Base-by-base conservation (phyloP, 352 stramenopile species). In the Thraustotheca clavata region DNA sequence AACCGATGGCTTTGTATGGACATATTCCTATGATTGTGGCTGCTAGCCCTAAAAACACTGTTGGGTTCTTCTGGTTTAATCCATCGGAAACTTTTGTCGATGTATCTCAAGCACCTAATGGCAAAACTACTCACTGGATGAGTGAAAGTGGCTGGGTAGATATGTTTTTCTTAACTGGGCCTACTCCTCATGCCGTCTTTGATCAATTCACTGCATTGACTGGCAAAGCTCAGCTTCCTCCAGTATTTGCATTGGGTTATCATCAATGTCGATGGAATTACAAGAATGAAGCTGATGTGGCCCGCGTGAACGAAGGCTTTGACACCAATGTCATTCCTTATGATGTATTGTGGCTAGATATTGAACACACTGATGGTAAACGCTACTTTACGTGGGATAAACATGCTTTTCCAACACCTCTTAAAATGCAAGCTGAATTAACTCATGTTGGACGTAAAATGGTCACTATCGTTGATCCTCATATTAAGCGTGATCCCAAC, bases 191-290 rank as follows among this genome's bases (percentile, higher is more conserved):
- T 11, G 72, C 84, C 20, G 76, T 99, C 9, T 90, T 91, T 47
- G 73, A 69, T 24, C 93, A 99, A 74, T 99, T 98, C 74, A 87
- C 88, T 31, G 67, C 76, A 35, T 70, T 99, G 29, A 99, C 95
- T 8, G 97, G 96, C 20, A 86, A 80, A 7, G 86, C 89, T 26
- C 79, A 85, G 49, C 71, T 99, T 27, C 97, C 97, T 4, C 96
- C 97, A 16, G 77, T 99, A 32, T 99, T 99, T 75, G 84, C 92
- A 20, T 73, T 99, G 32, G 96, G 88, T 11, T 99, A 99, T 75
- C 97, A 99, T 71, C 97, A 99, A 76, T 99, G 96, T 70, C 89
- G 97, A 47, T 99, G 97, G 97, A 99, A 99, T 79, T 99, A 99
- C 79, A 97, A 97, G 63, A 97, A 99, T 74, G 97, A 99, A 63